Conservation (phyloP, 768 basidiomycete genomes). For the Trametes punicea region DNA sequence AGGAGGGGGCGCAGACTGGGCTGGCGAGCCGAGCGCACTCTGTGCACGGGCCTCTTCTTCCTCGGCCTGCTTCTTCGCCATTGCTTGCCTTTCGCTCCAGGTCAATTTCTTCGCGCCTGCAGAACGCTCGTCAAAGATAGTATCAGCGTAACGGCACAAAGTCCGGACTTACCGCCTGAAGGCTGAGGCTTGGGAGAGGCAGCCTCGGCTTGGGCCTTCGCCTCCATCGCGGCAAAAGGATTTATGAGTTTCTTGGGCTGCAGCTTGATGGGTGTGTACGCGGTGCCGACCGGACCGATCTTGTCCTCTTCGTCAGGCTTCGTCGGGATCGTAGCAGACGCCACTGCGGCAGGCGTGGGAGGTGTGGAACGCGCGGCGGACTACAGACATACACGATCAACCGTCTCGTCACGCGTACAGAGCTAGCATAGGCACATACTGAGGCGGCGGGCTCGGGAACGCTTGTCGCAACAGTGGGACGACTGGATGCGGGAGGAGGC, state of each 20-base stretch:
- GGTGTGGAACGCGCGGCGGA: conserved; percentile 30
- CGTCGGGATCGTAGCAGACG: conserved; percentile 47
- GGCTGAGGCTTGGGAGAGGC: conserved; percentile 23
- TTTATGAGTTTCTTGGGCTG: conserved; percentile 87
- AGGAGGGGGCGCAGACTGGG: conserved; percentile 31
- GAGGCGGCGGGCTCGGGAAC: conserved; percentile 41
- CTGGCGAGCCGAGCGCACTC: conserved; percentile 41
- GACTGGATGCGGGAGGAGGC: conserved; percentile 31
- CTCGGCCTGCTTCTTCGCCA: conserved; percentile 82
- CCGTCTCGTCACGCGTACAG: not conserved
- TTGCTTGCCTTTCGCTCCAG: conserved; percentile 90
- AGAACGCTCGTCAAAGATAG: not conserved
- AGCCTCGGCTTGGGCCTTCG: conserved; percentile 39
- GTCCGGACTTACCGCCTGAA: not conserved
- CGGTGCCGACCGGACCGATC: conserved; percentile 82
- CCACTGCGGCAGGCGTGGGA: conserved; percentile 35
- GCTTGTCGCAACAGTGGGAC: conserved; percentile 27
- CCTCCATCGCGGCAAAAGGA: conserved; percentile 65
- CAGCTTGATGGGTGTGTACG: conserved; percentile 85
- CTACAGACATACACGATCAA: conserved; percentile 1
- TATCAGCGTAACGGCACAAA: not conserved
- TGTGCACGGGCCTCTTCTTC: conserved; percentile 72
- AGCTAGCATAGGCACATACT: conserved; percentile 27
- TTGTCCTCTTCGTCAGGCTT: conserved; percentile 79
- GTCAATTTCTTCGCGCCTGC: conserved; percentile 73